Evolutionary conservation across 2,329 filamentous ascomycete species (phyloP), one percentile per base, ranked within the genome.

Genomic region (Aspergillus floridensis): DNA sequence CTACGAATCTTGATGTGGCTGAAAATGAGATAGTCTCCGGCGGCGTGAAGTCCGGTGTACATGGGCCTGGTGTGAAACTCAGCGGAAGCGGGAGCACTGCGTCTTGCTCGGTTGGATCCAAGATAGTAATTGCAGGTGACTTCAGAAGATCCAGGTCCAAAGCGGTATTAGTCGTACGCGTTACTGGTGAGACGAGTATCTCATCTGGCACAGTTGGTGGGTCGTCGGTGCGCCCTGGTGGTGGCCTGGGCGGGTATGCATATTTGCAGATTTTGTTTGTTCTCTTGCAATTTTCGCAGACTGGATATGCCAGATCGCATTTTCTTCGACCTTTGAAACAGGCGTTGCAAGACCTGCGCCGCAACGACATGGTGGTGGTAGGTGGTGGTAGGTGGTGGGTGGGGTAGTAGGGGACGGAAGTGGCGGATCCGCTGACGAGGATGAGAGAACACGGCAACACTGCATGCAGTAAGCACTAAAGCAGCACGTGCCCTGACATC

Each of bases 281-380:
- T 11, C 41, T 58, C 21, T n/a, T 41, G 16, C 56, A 58, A 5
- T 31, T 53, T 2, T 48, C 56, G 46, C 56, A 58, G 3, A 19
- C 38, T 1, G 56, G 56, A 47, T 58, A 53, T 21, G 14, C 49
- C 2, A 58, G 31, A n/a, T 58, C 47, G 19, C 56, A 58, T 12
- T 49, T 58, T 22, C 56, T 29, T 6, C 56, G 56, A 14, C 56
- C 49, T 19, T 31, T 58, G 12, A 49, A 58, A 49, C 56, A 58
- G 41, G 41, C 41, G 31, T 53, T 38, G 24, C 56, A 58, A 7
- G 56, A 53, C 16, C 53, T 58, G 19, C 56, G 56, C 38, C 56
- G 49, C 4, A 58, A 29, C 21, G 56, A 58, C 56, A 58, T 48
- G 38, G n/a, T 44, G 14, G n/a, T 7, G 38, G 16, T 35, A 16